Evolutionary conservation across 2,329 filamentous ascomycete genomes (phyloP), one percentile per base, ranked within the genome.

Genomic region (Penicillium sp.): DNA sequence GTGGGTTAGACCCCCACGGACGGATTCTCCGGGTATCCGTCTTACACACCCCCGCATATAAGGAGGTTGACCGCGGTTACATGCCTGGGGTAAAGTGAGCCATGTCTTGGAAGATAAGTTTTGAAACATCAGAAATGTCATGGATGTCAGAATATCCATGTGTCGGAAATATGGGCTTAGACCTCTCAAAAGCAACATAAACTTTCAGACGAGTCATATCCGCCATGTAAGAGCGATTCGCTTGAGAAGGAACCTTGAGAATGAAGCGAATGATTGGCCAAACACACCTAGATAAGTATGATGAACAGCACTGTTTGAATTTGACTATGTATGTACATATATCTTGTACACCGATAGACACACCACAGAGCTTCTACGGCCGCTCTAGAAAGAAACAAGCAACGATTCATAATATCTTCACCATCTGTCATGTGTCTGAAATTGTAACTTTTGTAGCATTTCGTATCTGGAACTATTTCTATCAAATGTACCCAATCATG

Each of bases 1-100:
- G 52, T 38, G 46, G 57, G 46, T 59, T 55, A 49, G 55, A 43
- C 55, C 53, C 59, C 56, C 51, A 45, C 53, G 55, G 43, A 53
- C 62, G 62, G 61, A 63, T 57, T 34, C 51, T 57, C 55, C 62
- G 61, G 57, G 60, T 60, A 43, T 59, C 57, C 59, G 60, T 59
- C 54, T 51, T 45, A 53, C 36, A 50, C 11, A 38, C 31, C 57
- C 57, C 57, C 60, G 59, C 58, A 59, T 54, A 45, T 45, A 38
- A 16, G 27, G 29, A 47, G 31, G 15, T 49, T 44, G 52, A 43
- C 23, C 13, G 31, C 27, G 34, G 43, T 40, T 41, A 21, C 29
- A 25, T 16, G 13, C 50, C 52, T 40, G 53, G 53, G 53, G 53
- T 55, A 55, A 21, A 29, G n/a, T 7, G 31, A 51, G 27, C 45